These are phyloP conservation scores for Notholithocarpus densiflorus DNA, from an alignment of 306 rosid species.

Conservation along the genomic window DNA sequence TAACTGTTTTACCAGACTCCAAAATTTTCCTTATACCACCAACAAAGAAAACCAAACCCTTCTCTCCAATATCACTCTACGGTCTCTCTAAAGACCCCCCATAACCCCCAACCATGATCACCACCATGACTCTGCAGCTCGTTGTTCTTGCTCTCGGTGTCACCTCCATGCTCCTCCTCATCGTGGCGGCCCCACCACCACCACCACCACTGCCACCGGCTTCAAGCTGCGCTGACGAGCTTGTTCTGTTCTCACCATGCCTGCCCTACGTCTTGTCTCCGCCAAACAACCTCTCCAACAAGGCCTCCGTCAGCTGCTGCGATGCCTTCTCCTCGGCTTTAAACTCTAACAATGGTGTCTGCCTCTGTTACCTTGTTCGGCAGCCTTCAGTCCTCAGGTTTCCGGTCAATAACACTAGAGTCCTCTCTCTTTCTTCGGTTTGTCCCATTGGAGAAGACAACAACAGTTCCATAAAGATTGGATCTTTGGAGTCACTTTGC, in stretches of 20 bases:
- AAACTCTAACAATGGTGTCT: slow-evolving; percentile 30
- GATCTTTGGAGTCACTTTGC: slow-evolving; percentile 40
- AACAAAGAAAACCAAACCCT: background rate
- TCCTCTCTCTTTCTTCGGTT: slow-evolving; percentile 53
- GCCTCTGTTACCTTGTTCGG: slow-evolving; percentile 60
- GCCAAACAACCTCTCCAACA: slow-evolving; percentile 61
- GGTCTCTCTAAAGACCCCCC: background rate
- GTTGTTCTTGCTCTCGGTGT: background rate
- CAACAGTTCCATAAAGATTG: background rate
- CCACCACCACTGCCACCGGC: background rate
- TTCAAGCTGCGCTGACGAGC: slow-evolving; percentile 36
- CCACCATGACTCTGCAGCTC: background rate
- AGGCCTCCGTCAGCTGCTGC: slow-evolving; percentile 55
- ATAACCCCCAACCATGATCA: background rate
- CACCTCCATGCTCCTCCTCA: background rate
- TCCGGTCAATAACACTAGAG: slow-evolving; percentile 47
- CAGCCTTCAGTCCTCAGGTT: slow-evolving; percentile 57
- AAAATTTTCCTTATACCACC: background rate
- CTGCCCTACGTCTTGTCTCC: slow-evolving; percentile 51
- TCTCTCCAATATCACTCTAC: background rate
- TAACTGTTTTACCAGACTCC: background rate
- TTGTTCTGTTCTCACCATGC: slow-evolving; percentile 61
- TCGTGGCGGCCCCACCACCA: background rate
- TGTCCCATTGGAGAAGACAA: slow-evolving; percentile 22
- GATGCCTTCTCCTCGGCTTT: slow-evolving; percentile 26